Conservation (phyloP, 1,284 basidiomycete species). For the Fomitopsis betulina region DNA sequence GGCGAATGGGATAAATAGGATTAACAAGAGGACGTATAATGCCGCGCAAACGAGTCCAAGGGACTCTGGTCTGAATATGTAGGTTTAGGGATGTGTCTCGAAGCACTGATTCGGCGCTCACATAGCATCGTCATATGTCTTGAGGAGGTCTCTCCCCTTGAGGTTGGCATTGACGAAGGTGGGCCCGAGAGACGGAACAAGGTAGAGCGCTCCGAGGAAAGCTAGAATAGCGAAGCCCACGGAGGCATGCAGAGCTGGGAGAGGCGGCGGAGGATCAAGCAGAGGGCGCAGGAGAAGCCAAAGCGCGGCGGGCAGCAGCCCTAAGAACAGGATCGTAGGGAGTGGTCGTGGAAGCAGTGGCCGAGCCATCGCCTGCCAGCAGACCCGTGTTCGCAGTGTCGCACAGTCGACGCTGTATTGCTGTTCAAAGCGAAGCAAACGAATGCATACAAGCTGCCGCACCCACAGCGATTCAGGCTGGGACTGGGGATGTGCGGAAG, state of each 20-base stretch:
- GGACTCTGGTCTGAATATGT: conserved; percentile 76
- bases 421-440: too few relatives aligned
- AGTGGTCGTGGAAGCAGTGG: conserved; percentile 45
- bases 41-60: conserved; percentile 88
- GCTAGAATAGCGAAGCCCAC: conserved; percentile 81
- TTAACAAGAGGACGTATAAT: conserved; percentile 83
- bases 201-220: conserved; percentile 65
- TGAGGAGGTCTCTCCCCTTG: conserved; percentile 79
- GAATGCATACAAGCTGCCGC: too few relatives aligned
- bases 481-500: too few relatives aligned
- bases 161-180: conserved; percentile 75
- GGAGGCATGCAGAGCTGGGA: conserved; percentile 70
- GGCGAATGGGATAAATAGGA: conserved; percentile 86
- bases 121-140: conserved; percentile 71
- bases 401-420: too few relatives aligned
- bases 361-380: conserved; percentile 10
- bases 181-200: conserved; percentile 72
- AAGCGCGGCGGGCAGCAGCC: conserved; percentile 56
- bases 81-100: neutral
- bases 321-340: conserved; percentile 46
- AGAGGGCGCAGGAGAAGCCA: conserved; percentile 72
- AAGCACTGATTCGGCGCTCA: conserved; percentile 35
- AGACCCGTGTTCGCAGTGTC: too few relatives aligned
- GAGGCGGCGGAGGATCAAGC: conserved; percentile 57
- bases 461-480: too few relatives aligned